These are phyloP conservation scores for Phylloporus sp. DNA, from an alignment of 768 basidiomycete species.

Conservation along the genomic window DNA sequence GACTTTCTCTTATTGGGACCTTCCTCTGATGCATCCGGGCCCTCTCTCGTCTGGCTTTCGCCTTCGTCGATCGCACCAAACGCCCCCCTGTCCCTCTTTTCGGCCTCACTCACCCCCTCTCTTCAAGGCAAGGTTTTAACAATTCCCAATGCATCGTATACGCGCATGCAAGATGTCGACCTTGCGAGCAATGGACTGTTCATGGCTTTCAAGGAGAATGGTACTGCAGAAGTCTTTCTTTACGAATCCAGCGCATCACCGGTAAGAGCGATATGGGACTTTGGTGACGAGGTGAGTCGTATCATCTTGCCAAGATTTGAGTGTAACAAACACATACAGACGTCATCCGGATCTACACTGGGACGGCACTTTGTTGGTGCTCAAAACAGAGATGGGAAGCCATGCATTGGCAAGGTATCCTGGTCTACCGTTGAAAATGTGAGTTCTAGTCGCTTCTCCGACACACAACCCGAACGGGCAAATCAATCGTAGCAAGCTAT, in stretches of 20 bases:
- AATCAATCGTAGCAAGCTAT: conserved; percentile 43
- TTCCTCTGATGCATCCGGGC: conserved; percentile 10
- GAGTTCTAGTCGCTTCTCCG: conserved; percentile 20
- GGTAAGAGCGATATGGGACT: conserved; percentile 46
- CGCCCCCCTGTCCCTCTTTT: conserved; percentile 18
- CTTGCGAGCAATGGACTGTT: conserved; percentile 52
- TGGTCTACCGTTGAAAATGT: conserved; percentile 61
- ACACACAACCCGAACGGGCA: background rate
- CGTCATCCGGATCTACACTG: conserved; percentile 36
- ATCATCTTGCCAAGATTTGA: background rate
- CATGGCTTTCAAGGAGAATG: conserved; percentile 53
- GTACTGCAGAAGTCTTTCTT: conserved; percentile 51
- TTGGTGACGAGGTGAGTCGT: conserved; percentile 45
- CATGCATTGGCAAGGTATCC: conserved; percentile 58
- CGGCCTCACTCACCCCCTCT: conserved; percentile 44
- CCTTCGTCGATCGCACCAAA: conserved; percentile 11
- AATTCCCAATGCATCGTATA: conserved; percentile 43
- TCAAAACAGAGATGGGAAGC: conserved; percentile 42
- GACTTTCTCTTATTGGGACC: conserved; percentile 36
- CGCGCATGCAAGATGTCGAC: conserved; percentile 56
- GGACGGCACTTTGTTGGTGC: conserved; percentile 57
- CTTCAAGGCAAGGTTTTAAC: conserved; percentile 45
- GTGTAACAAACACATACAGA: conserved; percentile 30
- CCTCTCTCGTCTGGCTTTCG: conserved; percentile 34
- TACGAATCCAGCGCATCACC: conserved; percentile 38